These are phyloP conservation scores for Trametes gibbosa DNA, from an alignment of 768 basidiomycete species.

Conservation along the genomic window DNA sequence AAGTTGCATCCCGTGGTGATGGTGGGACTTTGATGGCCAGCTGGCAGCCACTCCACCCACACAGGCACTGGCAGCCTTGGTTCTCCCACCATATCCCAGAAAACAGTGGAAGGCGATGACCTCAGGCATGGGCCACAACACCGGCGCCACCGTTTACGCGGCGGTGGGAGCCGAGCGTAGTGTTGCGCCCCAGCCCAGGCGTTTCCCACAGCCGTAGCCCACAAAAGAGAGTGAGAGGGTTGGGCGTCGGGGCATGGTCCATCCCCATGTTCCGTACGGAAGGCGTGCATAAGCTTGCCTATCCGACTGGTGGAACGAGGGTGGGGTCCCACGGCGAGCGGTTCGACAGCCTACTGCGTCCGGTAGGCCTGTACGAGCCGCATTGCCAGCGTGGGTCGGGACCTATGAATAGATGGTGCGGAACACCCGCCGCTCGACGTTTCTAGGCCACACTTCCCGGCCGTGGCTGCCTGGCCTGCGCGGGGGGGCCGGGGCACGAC, in stretches of 20 bases:
- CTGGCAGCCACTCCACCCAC: background rate
- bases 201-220: conserved; percentile 8
- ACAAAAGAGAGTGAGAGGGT: conserved; percentile 5
- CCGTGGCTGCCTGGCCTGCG: background rate
- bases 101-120: conserved; percentile 3
- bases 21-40: conserved; percentile 12
- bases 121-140: conserved; percentile 1
- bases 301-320: conserved; percentile 5
- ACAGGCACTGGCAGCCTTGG: background rate
- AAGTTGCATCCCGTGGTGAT: conserved; percentile 14
- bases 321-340: conserved; percentile 1
- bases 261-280: background rate
- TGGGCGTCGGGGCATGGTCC: background rate
- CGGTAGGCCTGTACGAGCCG: conserved; percentile 5
- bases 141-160: conserved; percentile 1
- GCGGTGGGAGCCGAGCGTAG: conserved; percentile 6
- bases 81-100: background rate
- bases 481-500: background rate
- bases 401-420: conserved; percentile 5
- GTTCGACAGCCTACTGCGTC: background rate
- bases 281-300: background rate
- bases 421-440: background rate
- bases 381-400: conserved; percentile 1
- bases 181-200: background rate
- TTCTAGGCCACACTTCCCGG: background rate